Conservation (phyloP, 129 eudicot species). For the Centaurea solstitialis region DNA sequence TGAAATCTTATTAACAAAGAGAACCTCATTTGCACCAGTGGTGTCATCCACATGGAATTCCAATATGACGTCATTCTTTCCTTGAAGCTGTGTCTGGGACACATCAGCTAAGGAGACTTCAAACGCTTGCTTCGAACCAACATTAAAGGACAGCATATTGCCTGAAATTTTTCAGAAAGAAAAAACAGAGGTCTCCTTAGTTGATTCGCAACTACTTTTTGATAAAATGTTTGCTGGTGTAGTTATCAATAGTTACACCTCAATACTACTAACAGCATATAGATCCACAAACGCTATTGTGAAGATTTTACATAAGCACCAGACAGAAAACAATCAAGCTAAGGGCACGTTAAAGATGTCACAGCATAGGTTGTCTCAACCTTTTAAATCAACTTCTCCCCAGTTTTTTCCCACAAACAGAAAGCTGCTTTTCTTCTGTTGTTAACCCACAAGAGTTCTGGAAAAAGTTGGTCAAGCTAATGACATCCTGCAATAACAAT, state of each 20-base stretch:
- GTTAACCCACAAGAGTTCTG: constrained; percentile 61
- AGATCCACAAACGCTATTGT: background rate
- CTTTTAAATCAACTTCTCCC: constrained; percentile 93
- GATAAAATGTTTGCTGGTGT: background rate
- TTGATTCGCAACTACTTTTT: constrained; percentile 6
- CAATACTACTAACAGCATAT: background rate
- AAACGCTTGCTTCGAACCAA: constrained; percentile 87
- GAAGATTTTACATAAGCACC: constrained; percentile 15
- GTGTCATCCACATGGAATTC: constrained; percentile 99
- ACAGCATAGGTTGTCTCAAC: constrained; percentile 35
- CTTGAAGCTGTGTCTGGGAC: constrained; percentile 93
- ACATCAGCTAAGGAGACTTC: constrained; percentile 95
- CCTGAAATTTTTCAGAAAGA: constrained; percentile 43
- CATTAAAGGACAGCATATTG: constrained; percentile 73
- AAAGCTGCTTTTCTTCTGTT: constrained; percentile 88
- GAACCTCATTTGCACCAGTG: constrained; percentile 96
- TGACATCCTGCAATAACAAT: constrained; percentile 74
- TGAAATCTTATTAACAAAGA: background rate
- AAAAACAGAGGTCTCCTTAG: background rate
- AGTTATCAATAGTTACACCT: constrained; percentile 5
- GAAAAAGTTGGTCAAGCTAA: constrained; percentile 70
- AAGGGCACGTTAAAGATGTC: constrained; percentile 4
- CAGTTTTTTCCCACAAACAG: constrained; percentile 88
- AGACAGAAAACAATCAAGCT: constrained; percentile 8
- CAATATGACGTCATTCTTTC: constrained; percentile 85